A percentile compares a stretch with the other conserved stretches of the same genome.
These are phyloP conservation scores for Saxophila tyrrhenica DNA, from an alignment of 495 filamentous ascomycete species.

Conservation along the genomic window DNA sequence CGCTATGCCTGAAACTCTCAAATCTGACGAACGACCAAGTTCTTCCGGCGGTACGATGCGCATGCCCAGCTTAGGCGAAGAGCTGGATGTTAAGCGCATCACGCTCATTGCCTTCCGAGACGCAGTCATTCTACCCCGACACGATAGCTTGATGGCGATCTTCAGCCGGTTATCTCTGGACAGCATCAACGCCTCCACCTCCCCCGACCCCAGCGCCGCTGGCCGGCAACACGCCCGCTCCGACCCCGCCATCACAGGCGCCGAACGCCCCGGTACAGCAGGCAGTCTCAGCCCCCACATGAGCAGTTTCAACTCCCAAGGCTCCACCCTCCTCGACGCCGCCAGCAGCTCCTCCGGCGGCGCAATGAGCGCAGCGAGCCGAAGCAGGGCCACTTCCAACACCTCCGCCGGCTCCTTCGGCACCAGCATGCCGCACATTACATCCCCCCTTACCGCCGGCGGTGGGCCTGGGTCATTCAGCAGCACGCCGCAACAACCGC, in stretches of 20 bases:
- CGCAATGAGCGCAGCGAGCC: conserved; percentile 36
- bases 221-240: conserved; percentile 14
- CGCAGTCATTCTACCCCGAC: conserved; percentile 70
- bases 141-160: conserved; percentile 73
- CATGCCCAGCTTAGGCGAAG: conserved; percentile 36
- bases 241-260: conserved; percentile 16
- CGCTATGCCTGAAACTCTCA: conserved; percentile 34
- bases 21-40: conserved; percentile 11
- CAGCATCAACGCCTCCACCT: conserved; percentile 51
- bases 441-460: conserved; percentile 3
- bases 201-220: conserved; percentile 30
- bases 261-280: conserved; percentile 52
- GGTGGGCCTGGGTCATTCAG: conserved; percentile 12
- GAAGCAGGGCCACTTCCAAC: conserved; percentile 74
- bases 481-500: conserved; percentile 9
- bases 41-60: conserved; percentile 9
- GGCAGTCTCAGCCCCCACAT: conserved; percentile 59
- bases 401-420: conserved; percentile 58
- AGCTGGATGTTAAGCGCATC: conserved; percentile 76
- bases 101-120: conserved; percentile 87
- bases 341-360: conserved; percentile 38
- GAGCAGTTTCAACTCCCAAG: conserved; percentile 64
- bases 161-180: conserved; percentile 88
- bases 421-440: conserved; percentile 37
- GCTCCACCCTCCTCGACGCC: conserved; percentile 52